A percentile compares a stretch with the other conserved stretches of the same genome.
These are phyloP conservation scores for Alisma plantagoaquatica DNA, from an alignment of 106 monocot species.

Conservation along the genomic window DNA sequence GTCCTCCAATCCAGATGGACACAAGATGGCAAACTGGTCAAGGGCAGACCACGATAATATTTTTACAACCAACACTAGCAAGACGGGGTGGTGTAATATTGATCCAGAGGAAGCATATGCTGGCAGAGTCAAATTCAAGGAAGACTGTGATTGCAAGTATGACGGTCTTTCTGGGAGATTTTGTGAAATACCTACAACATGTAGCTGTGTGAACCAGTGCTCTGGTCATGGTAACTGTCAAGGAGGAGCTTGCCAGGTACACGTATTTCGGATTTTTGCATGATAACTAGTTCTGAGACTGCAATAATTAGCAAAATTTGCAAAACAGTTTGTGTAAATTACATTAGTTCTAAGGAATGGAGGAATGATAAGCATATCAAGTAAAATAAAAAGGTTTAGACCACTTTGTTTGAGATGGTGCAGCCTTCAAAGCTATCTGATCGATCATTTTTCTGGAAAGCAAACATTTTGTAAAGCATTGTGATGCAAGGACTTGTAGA, in stretches of 20 bases:
- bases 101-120: slow-evolving; percentile 60
- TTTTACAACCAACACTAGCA: slow-evolving; percentile 61
- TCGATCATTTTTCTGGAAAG: no score
- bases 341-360: no score
- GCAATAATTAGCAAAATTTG: no score
- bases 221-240: slow-evolving; percentile 77
- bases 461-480: no score
- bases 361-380: no score
- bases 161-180: slow-evolving; percentile 64
- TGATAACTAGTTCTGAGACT: no score
- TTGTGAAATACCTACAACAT: slow-evolving; percentile 64
- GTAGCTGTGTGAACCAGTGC: slow-evolving; percentile 94
- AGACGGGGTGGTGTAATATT: slow-evolving; percentile 87
- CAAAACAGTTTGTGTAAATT: no score
- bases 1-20: slow-evolving; percentile 5
- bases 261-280: no score
- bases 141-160: slow-evolving; percentile 81
- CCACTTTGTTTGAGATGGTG: no score
- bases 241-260: slow-evolving; percentile 95
- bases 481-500: no score
- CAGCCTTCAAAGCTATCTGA: no score
- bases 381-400: no score
- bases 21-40: slow-evolving; percentile 24
- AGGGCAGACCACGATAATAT: slow-evolving; percentile 62
- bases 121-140: slow-evolving; percentile 57